phyloP scores from a whole-genome alignment of 2,329 filamentous ascomycete species.

The Arthroderma sp. region DNA sequence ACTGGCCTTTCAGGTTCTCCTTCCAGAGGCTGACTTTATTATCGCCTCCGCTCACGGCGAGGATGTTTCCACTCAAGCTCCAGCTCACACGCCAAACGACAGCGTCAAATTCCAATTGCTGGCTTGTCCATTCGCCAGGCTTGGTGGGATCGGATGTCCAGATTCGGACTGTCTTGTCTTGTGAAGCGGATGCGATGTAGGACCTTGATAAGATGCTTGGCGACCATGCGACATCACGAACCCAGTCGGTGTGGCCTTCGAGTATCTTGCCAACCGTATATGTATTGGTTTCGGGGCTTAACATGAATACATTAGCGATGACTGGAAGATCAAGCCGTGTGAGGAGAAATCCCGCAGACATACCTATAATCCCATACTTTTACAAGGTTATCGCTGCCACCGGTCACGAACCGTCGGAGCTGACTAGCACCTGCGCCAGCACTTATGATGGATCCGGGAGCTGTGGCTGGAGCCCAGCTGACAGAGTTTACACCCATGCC shows the following conservation, averaged over 20 bases:
- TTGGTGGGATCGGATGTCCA: conserved; percentile 68
- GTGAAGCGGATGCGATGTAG: conserved; percentile 89
- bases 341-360: conserved; percentile 9
- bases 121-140: conserved; percentile 66
- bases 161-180: conserved; percentile 95
- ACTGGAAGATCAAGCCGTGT: not conserved
- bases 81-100: conserved; percentile 94
- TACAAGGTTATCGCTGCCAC: conserved; percentile 82
- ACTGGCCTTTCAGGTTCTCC: conserved; percentile 90
- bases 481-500: conserved; percentile 91
- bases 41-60: conserved; percentile 85
- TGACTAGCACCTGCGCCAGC: conserved; percentile 49
- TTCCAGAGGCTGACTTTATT: conserved; percentile 98
- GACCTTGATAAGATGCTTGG: conserved; percentile 89
- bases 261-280: conserved; percentile 47
- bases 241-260: conserved; percentile 83
- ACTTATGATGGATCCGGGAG: conserved; percentile 72
- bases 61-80: conserved; percentile 91
- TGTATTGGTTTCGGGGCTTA: conserved; percentile 37
- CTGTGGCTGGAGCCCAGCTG: conserved; percentile 79
- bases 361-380: conserved; percentile 82
- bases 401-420: conserved; percentile 79
- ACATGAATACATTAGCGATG: not conserved
- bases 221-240: conserved; percentile 93
- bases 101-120: conserved; percentile 74